Evolutionary conservation across 169 alveolate genomes (phyloP).

Genomic region (Plasmodium ovale): DNA sequence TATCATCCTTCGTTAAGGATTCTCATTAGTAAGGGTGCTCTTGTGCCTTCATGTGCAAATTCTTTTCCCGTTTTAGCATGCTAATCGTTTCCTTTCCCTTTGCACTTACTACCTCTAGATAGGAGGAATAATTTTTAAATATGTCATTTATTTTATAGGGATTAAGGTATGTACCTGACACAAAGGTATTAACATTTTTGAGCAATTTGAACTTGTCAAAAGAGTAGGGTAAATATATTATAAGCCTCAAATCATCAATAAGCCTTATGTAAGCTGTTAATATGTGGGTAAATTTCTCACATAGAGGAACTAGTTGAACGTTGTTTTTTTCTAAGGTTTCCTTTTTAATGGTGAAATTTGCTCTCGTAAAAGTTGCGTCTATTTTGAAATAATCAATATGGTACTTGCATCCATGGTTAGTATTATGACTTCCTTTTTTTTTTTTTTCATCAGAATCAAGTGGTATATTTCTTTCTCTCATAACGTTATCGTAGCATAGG

Average conservation of each 20-base stretch:
- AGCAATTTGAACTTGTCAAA: constrained; percentile 36
- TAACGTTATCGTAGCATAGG: constrained; percentile 21
- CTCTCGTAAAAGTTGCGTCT: constrained; percentile 15
- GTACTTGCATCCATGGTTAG: constrained; percentile 2
- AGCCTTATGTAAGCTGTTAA: constrained; percentile 44
- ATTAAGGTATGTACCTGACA: constrained; percentile 12
- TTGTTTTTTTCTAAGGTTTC: constrained; percentile 31
- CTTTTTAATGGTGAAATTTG: constrained; percentile 21
- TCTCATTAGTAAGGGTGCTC: background rate
- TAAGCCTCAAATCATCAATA: constrained; percentile 44
- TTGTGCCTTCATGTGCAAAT: background rate
- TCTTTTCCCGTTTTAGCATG: background rate
- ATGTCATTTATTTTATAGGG: constrained; percentile 49
- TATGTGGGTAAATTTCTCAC: constrained; percentile 46
- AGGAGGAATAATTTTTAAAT: constrained; percentile 33
- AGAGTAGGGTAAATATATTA: constrained; percentile 61
- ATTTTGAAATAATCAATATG: constrained; percentile 26
- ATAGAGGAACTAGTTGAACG: constrained; percentile 32
- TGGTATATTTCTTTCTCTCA: background rate
- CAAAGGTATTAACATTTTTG: constrained; percentile 47
- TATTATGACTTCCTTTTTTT: background rate
- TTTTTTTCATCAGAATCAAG: background rate
- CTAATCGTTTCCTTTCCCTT: constrained; percentile 12
- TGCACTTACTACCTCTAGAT: constrained; percentile 15
- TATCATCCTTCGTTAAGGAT: too few species aligned